These are phyloP conservation scores for Hebeloma cylindrosporum DNA, from an alignment of 768 basidiomycete species.

Conservation along the genomic window DNA sequence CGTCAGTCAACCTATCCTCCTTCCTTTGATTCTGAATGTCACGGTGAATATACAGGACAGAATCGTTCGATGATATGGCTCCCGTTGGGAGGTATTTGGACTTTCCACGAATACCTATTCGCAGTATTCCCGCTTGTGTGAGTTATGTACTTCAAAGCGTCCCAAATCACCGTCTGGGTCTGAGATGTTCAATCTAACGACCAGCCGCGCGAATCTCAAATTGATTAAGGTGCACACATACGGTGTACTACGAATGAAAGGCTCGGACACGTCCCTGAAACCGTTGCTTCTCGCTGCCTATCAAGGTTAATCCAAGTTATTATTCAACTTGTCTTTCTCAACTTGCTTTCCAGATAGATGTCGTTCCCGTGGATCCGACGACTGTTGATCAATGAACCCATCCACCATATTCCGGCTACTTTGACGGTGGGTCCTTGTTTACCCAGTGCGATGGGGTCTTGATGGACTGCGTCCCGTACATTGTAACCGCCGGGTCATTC, in stretches of 20 bases:
- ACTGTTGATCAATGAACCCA: slow-evolving; percentile 60
- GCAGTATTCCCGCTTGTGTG: slow-evolving; percentile 60
- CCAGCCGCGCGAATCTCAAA: slow-evolving; percentile 54
- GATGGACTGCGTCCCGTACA: too few species aligned
- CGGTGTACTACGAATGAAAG: slow-evolving; percentile 69
- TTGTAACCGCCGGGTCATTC: too few species aligned
- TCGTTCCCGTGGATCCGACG: slow-evolving; percentile 62
- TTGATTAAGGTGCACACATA: slow-evolving; percentile 76
- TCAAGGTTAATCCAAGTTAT: slow-evolving; percentile 60
- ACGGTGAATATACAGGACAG: slow-evolving; percentile 38
- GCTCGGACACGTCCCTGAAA: slow-evolving; percentile 59
- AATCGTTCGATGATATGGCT: slow-evolving; percentile 51
- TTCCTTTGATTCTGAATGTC: background rate
- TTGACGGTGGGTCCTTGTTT: slow-evolving; percentile 43
- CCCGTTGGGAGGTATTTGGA: slow-evolving; percentile 54
- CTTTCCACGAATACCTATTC: slow-evolving; percentile 56
- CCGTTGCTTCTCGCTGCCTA: slow-evolving; percentile 70
- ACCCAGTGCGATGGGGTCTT: background rate
- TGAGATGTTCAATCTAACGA: background rate
- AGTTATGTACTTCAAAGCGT: slow-evolving; percentile 30
- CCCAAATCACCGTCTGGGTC: background rate
- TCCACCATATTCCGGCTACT: slow-evolving; percentile 64
- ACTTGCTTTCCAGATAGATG: slow-evolving; percentile 40
- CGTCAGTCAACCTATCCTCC: slow-evolving; percentile 30
- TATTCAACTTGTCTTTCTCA: too few species aligned